A percentile compares a stretch with the other conserved stretches of the same genome.
Evolutionary conservation across 148 eudicot species (phyloP).

Genomic region (Silene conica): DNA sequence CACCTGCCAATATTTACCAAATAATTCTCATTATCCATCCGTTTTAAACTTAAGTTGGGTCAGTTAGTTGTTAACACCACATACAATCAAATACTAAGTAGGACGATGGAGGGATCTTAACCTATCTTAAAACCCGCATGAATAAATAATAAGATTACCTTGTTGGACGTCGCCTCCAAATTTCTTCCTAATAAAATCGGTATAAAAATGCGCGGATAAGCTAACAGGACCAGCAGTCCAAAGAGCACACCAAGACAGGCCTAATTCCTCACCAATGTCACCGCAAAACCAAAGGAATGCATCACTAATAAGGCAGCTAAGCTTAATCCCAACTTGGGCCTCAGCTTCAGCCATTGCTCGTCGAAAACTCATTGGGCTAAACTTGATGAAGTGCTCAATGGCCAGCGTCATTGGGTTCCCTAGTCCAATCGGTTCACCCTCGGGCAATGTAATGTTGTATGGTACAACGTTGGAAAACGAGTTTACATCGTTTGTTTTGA

Average conservation of each 20-base stretch:
- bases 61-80: no score
- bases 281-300: conserved; percentile 51
- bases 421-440: conserved; percentile 15
- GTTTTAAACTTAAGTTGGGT: no score
- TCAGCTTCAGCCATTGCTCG: conserved; percentile 34
- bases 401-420: conserved; percentile 29
- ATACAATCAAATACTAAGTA: no score
- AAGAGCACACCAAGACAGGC: conserved; percentile 39
- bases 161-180: conserved; percentile 12
- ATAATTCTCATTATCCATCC: no score
- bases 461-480: conserved; percentile 22
- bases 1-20: conserved; percentile 17
- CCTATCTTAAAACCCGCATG: no score
- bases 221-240: conserved; percentile 34
- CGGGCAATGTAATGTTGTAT: conserved; percentile 6
- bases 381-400: conserved; percentile 27
- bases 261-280: conserved; percentile 38
- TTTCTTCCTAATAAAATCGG: conserved; percentile 40
- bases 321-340: conserved; percentile 33
- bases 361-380: conserved; percentile 23
- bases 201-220: conserved; percentile 38
- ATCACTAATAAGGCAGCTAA: conserved; percentile 42
- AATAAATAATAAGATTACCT: conserved; percentile 12
- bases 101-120: no score
- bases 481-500: background rate